A percentile compares a stretch with the other conserved stretches of the same genome.
These are phyloP conservation scores for Lichenothelia convexa DNA, from an alignment of 495 filamentous ascomycete genomes.

Conservation along the genomic window DNA sequence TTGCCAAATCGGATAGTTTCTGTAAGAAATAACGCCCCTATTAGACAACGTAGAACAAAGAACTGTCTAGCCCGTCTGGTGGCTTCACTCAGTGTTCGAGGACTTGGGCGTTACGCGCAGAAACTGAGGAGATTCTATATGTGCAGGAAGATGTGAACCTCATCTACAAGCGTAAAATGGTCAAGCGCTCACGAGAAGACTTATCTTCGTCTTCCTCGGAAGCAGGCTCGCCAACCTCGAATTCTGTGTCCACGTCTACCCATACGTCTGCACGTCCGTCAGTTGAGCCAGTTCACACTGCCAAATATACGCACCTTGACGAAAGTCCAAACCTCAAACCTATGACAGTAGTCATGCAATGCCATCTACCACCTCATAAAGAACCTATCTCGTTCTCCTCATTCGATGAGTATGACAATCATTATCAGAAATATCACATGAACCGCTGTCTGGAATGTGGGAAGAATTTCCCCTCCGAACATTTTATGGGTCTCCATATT, in stretches of 20 bases:
- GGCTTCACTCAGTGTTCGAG: no score
- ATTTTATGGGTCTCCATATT: slow-evolving; percentile 68
- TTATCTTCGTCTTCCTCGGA: slow-evolving; percentile 19
- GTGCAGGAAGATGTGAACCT: no score
- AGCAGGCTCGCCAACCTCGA: neutral
- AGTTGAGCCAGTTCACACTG: slow-evolving; percentile 1
- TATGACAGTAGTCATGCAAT: slow-evolving; percentile 35
- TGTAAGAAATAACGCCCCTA: no score
- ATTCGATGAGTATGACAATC: slow-evolving; percentile 70
- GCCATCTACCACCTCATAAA: slow-evolving; percentile 62
- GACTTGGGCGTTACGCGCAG: no score
- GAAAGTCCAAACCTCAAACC: slow-evolving; percentile 1
- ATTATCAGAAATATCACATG: slow-evolving; percentile 63
- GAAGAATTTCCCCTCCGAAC: slow-evolving; percentile 33
- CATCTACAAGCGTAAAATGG: slow-evolving; percentile 27
- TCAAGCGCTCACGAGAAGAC: slow-evolving; percentile 40
- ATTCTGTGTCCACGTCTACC: slow-evolving; percentile 2
- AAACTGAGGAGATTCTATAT: no score
- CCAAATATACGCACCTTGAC: slow-evolving; percentile 13
- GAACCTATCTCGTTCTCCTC: slow-evolving; percentile 48
- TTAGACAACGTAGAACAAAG: no score
- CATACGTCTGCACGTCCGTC: neutral
- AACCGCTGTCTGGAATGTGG: slow-evolving; percentile 72
- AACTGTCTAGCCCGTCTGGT: no score
- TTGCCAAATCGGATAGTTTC: no score